Evolutionary conservation across 2,329 filamentous ascomycete genomes (phyloP).

Genomic region (Talaromyces sp.): DNA sequence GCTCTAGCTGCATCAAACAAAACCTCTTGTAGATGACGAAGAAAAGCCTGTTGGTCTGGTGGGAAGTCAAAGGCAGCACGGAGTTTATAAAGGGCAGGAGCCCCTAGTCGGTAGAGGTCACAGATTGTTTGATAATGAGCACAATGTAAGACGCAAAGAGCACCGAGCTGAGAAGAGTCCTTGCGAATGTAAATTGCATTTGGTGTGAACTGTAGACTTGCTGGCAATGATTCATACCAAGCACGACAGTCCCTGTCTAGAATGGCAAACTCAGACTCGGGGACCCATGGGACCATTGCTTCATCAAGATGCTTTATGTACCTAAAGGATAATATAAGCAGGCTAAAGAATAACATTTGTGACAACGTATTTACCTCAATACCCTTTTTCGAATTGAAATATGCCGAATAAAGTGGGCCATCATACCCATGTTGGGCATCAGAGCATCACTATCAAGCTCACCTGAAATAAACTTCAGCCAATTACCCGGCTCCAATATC

Average conservation of each 20-base stretch:
- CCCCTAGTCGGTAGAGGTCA: slow-evolving; percentile 24
- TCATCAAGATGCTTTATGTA: slow-evolving; percentile 28
- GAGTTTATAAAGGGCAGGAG: slow-evolving; percentile 25
- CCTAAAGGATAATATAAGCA: not conserved
- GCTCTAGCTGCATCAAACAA: slow-evolving; percentile 29
- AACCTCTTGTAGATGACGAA: slow-evolving; percentile 22
- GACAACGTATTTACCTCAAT: slow-evolving; percentile 18
- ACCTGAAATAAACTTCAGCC: slow-evolving; percentile 18
- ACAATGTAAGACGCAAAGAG: slow-evolving; percentile 23
- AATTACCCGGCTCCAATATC: slow-evolving; percentile 22
- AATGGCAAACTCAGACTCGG: slow-evolving; percentile 20
- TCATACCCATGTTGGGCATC: slow-evolving; percentile 25
- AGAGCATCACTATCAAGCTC: slow-evolving; percentile 12
- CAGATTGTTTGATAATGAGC: slow-evolving; percentile 26
- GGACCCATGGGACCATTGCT: slow-evolving; percentile 25
- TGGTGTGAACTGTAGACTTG: slow-evolving; percentile 23
- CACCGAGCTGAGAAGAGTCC: slow-evolving; percentile 24
- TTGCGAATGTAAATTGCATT: slow-evolving; percentile 25
- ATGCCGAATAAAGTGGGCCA: slow-evolving; percentile 26
- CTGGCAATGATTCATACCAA: slow-evolving; percentile 25
- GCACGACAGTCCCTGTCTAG: slow-evolving; percentile 23
- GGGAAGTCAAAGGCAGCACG: slow-evolving; percentile 27
- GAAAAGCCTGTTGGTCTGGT: slow-evolving; percentile 21
- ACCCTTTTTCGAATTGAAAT: slow-evolving; percentile 25
- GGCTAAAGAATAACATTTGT: too few species aligned